A percentile compares a stretch with the other conserved stretches of the same genome.
Conservation (phyloP, 108 stramenopile genomes). For the Conticribra weissflogii region DNA sequence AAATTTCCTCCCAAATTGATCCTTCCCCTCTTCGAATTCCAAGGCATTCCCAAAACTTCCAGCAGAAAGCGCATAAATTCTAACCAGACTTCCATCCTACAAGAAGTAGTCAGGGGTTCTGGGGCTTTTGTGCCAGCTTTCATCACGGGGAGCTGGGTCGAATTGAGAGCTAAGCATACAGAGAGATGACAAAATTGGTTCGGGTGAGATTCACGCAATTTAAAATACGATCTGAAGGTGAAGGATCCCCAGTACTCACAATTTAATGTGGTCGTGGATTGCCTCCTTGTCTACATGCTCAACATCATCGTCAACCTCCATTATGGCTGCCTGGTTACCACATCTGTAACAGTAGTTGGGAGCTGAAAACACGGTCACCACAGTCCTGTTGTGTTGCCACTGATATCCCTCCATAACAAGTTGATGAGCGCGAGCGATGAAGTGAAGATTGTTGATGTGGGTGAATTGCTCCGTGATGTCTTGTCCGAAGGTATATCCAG, state of each 20-base stretch:
- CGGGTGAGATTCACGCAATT: background rate
- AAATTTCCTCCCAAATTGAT: no score
- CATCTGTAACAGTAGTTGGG: constrained; percentile 98
- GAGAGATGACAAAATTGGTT: constrained; percentile 8
- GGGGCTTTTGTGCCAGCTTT: constrained; percentile 80
- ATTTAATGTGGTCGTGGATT: constrained; percentile 73
- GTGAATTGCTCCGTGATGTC: constrained; percentile 95
- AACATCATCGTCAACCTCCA: constrained; percentile 79
- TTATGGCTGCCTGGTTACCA: constrained; percentile 97
- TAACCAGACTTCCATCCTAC: constrained; percentile 43
- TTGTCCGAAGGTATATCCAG: constrained; percentile 94
- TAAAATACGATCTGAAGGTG: background rate
- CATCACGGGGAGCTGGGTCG: constrained; percentile 80
- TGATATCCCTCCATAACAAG: constrained; percentile 97
- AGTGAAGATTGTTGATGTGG: constrained; percentile 88
- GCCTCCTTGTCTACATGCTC: constrained; percentile 59
- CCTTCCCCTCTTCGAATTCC: no score
- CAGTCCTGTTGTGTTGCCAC: constrained; percentile 80
- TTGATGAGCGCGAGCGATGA: constrained; percentile 95
- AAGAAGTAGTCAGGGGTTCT: constrained; percentile 85
- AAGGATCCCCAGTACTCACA: constrained; percentile 50
- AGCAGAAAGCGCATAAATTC: no score
- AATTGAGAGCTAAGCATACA: constrained; percentile 62
- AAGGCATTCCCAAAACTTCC: no score
- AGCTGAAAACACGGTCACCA: constrained; percentile 97